Base-by-base conservation (phyloP, 163 green algal species). In the Scenedesmus sp. region DNA sequence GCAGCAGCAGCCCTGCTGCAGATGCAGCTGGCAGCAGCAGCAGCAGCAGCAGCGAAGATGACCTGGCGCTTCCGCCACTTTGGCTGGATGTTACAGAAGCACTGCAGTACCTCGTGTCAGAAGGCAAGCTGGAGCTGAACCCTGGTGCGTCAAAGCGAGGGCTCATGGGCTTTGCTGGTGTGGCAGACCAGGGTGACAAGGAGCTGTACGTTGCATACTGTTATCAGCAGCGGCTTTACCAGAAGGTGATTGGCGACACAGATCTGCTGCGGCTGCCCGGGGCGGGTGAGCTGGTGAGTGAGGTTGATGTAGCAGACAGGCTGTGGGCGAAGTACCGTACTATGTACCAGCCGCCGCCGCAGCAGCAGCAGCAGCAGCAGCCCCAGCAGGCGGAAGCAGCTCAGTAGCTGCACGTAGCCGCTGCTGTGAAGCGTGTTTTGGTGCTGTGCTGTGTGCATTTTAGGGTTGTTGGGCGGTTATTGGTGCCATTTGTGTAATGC, bases 151-250 rank as follows among this genome's bases (percentile, higher is more conserved):
- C 94, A 24, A 98, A 98, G 91, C 86, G 76, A 37, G 95, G 95
- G 33, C 93, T 97, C 42, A 97, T 98, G 94, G 96, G 96, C 35
- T 98, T 98, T 81, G 95, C 93, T 59, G 96, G 98, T 88, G 91
- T 94, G 1, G 90, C 92, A 5, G 94, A 94, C n/a, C n/a, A 85
- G 30, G 85, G 76, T 16, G 89, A 90, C 15, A 90, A 91, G 78
- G 87, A 92, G 88, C 85, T 95, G 82, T 93, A 94, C 68, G 92
- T 95, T 0, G 89, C 90, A 1, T 95, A 85, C 40, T 81, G 68
- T 26, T 61, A 89, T 46, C 81, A 51, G 13, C 35, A 61, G 33
- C 72, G 53, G 82, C 37, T 92, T 70, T 86, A 59, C 53, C 70
- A 92, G 53, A 85, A 80, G 82, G 89, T 87, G 43, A 70, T 92